Evolutionary conservation across 495 filamentous ascomycete species (phyloP), one percentile per base, ranked within the genome.

Genomic region (Hypomontagnella monticulosa): DNA sequence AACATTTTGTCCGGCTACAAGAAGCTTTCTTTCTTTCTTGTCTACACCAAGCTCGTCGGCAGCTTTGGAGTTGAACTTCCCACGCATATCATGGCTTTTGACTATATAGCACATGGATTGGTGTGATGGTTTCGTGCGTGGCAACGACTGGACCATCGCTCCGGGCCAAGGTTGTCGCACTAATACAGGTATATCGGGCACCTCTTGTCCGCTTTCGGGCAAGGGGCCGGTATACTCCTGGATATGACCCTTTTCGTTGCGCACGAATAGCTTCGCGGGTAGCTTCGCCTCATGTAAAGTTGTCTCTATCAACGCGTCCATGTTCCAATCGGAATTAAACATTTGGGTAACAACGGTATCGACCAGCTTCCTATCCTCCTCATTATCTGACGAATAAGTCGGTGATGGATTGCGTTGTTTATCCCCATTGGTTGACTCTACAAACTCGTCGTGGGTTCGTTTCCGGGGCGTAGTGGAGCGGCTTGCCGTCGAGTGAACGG

Each of bases 101-200:
- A 97, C 80, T 67, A 99, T 87, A 72, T 98, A 99, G 43, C 88
- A 96, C 49, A 97, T 76, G 9, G 93, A 87, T 34, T 89, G 85
- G 10, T 73, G 73, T 2, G 85, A 85, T 10, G 85, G 87, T 33
- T 77, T 75, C 0, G 93, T 90, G 3, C 78, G 75, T 4, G 93
- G 94, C 0, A 97, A 80, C 9, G 62, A 74, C 1, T 83, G 72
- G 11, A 92, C 75, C 51, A 82, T 70, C 6, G 91, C 87, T 4
- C 87, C 91, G 3, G 93, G 93, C 93, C 93, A 97, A 1, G 93
- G 92, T 70, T 86, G 78, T 14, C 91, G 86, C 6, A 93, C 87
- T 19, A 93, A 74, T 0, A 96, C 92, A 2, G 82, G 89, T 58
- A 91, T 88, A 69, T 93, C 80, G 14, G 87, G 84, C 15, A 87